Conservation (phyloP, 768 basidiomycete species). For the Cyclocybe aegerita region DNA sequence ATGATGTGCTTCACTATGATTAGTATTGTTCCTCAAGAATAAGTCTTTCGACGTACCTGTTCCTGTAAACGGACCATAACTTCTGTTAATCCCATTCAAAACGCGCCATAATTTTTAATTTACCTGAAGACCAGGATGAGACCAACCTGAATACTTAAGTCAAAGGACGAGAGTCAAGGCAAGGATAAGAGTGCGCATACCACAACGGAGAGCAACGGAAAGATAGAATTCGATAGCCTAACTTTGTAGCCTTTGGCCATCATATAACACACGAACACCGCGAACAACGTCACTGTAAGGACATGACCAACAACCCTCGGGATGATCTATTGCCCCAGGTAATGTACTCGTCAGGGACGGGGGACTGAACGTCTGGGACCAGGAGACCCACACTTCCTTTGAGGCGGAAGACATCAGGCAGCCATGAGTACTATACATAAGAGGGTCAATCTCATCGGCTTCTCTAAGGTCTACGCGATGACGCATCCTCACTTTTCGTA, state of each 20-base stretch:
- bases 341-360: slow-evolving; percentile 4
- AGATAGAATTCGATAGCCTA: slow-evolving; percentile 76
- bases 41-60: slow-evolving; percentile 46
- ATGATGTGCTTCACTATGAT: slow-evolving; percentile 54
- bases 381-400: slow-evolving; percentile 72
- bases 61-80: slow-evolving; percentile 38
- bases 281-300: slow-evolving; percentile 77
- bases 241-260: slow-evolving; percentile 57
- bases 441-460: background rate
- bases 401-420: slow-evolving; percentile 82
- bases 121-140: slow-evolving; percentile 86
- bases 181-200: slow-evolving; percentile 43
- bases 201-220: slow-evolving; percentile 87
- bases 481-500: slow-evolving; percentile 44
- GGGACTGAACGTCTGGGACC: background rate
- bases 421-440: slow-evolving; percentile 72
- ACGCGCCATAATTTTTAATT: slow-evolving; percentile 19
- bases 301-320: slow-evolving; percentile 77
- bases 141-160: slow-evolving; percentile 58
- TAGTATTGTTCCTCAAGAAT: background rate
- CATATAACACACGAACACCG: slow-evolving; percentile 59
- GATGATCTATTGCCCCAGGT: slow-evolving; percentile 52
- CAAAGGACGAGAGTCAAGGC: slow-evolving; percentile 1
- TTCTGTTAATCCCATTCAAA: background rate
- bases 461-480: background rate